These are phyloP conservation scores for Chenopodium quinoa DNA, from an alignment of 148 eudicot species.

Conservation along the genomic window DNA sequence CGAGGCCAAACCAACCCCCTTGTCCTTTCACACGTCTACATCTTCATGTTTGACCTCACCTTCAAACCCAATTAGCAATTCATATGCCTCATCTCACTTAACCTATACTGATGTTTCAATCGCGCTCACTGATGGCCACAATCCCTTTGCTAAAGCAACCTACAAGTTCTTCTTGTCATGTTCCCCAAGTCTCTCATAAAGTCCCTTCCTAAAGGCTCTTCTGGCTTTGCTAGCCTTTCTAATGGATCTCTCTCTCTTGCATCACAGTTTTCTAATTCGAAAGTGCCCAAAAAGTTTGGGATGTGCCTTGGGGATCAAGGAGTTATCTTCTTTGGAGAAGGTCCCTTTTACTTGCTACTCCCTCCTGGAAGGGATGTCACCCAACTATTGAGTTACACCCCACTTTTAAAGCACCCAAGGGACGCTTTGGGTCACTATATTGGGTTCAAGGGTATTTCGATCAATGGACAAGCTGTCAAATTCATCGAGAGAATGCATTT, in stretches of 20 bases:
- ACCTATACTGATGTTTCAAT: not conserved
- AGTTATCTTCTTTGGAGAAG: not conserved
- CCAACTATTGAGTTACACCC: not conserved
- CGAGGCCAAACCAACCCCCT: not conserved
- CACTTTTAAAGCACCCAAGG: not conserved
- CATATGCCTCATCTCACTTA: not conserved
- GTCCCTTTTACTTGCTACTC: not conserved
- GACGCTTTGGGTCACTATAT: not conserved
- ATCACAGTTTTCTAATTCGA: not conserved
- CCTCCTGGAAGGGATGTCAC: not conserved
- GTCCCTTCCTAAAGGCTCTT: not conserved
- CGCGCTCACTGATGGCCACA: not conserved
- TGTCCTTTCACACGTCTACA: not conserved
- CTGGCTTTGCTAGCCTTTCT: not conserved
- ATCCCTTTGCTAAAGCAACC: not conserved
- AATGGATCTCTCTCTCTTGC: not conserved
- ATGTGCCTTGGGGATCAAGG: not conserved
- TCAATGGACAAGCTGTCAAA: not conserved
- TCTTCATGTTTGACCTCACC: constrained; percentile 10
- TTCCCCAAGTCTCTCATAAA: not conserved
- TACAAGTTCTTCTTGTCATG: not conserved
- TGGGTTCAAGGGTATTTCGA: not conserved
- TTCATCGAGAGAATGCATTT: not conserved
- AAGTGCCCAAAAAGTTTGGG: not conserved
- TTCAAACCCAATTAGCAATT: constrained; percentile 2